A percentile compares a stretch with the other conserved stretches of the same genome.
phyloP scores from a whole-genome alignment of 78 protist genomes.

The Cavenderia fasciculata region DNA sequence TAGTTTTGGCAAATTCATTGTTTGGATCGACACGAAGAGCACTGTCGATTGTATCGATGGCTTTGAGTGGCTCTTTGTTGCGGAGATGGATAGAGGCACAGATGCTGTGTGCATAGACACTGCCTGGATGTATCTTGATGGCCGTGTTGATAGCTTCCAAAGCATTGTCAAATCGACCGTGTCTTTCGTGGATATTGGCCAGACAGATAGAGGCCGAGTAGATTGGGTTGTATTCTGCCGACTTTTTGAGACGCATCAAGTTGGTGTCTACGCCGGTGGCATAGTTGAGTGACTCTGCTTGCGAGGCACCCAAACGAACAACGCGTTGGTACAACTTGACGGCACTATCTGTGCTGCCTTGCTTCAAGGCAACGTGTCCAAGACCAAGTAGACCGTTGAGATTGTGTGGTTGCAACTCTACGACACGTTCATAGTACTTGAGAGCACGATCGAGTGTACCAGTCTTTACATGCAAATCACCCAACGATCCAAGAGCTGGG shows the following conservation, averaged over 20 bases:
- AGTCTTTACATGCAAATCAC: conserved; percentile 36
- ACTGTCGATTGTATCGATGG: neutral
- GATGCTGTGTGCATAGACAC: neutral
- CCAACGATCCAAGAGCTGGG: conserved; percentile 54
- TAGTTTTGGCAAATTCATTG: neutral
- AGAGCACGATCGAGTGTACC: neutral
- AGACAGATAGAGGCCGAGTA: conserved; percentile 26
- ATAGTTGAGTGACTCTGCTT: neutral
- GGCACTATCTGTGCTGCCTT: conserved; percentile 10
- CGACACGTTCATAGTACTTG: conserved; percentile 15
- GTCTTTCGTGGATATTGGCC: neutral
- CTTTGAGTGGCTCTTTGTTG: neutral
- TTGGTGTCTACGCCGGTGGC: neutral
- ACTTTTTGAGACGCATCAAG: neutral
- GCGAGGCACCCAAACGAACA: neutral
- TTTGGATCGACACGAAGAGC: neutral
- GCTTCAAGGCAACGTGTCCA: conserved; percentile 53
- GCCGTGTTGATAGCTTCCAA: neutral
- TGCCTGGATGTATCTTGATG: neutral
- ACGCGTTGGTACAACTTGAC: conserved; percentile 4
- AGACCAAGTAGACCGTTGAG: conserved; percentile 9
- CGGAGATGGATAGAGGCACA: neutral
- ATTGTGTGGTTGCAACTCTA: conserved; percentile 10
- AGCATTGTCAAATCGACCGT: neutral
- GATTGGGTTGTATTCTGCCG: conserved; percentile 25